Conservation (phyloP, 306 rosid species). For the Cicer pinnatifidum region DNA sequence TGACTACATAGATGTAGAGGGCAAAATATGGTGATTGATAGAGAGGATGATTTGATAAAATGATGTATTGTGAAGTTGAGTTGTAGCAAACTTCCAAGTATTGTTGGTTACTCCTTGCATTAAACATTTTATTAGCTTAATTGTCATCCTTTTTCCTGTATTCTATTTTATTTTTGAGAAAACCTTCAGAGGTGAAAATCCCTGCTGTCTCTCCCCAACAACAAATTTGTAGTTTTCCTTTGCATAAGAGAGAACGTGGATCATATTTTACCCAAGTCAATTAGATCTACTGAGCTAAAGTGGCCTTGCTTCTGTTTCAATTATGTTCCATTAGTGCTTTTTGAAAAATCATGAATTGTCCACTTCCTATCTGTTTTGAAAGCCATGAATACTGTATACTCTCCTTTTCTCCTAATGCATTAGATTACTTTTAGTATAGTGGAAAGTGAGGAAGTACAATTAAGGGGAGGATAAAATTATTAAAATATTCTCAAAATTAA, state of each 20-base stretch:
- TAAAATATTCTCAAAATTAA: background rate
- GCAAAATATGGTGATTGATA: slow-evolving; percentile 33
- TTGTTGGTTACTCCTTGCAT: slow-evolving; percentile 4
- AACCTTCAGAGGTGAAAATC: background rate
- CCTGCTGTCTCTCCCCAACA: background rate
- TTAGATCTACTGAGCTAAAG: slow-evolving; percentile 9
- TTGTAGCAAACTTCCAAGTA: slow-evolving; percentile 7
- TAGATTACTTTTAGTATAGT: background rate
- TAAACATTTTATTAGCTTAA: slow-evolving; percentile 23
- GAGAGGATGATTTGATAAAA: slow-evolving; percentile 1
- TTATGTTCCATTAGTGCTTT: slow-evolving; percentile 22
- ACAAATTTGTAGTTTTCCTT: slow-evolving; percentile 24
- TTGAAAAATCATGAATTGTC: slow-evolving; percentile 3
- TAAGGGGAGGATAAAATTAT: slow-evolving; percentile 24
- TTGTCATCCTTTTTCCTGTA: background rate
- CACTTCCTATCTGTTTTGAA: slow-evolving; percentile 22
- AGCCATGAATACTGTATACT: slow-evolving; percentile 26
- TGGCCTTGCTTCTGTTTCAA: slow-evolving; percentile 12
- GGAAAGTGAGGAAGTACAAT: slow-evolving; percentile 18
- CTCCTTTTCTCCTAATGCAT: slow-evolving; percentile 1
- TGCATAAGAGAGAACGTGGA: background rate
- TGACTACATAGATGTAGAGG: background rate
- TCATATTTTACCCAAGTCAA: slow-evolving; percentile 15
- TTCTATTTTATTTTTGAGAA: slow-evolving; percentile 5
- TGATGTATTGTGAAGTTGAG: slow-evolving; percentile 19